Evolutionary conservation across 2,329 filamentous ascomycete genomes (phyloP).

Genomic region (Blastomyces emzantsi): DNA sequence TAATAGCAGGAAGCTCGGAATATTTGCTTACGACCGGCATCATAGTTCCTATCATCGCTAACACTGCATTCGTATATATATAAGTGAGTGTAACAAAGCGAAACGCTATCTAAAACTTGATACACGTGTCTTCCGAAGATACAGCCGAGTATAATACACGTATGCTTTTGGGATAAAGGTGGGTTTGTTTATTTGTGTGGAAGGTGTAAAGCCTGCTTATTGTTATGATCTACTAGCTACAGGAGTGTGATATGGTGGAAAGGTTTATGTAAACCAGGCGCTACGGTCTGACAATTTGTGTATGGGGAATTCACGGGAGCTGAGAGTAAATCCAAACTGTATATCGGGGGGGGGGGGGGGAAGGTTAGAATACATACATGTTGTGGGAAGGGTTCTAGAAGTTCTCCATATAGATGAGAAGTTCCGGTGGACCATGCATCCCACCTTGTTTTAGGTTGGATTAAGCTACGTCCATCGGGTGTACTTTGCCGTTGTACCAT

Average conservation of each 20-base stretch:
- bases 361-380: too few species aligned
- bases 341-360: too few species aligned
- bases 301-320: neutral
- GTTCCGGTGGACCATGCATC: neutral
- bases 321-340: neutral
- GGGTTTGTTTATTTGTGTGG: too few species aligned
- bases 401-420: neutral
- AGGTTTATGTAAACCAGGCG: too few species aligned
- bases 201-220: too few species aligned
- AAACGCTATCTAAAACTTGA: neutral
- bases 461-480: constrained; percentile 1
- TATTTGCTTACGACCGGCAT: neutral
- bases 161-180: neutral
- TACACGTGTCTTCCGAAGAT: neutral
- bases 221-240: too few species aligned
- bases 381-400: neutral
- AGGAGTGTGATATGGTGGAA: too few species aligned
- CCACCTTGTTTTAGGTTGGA: neutral
- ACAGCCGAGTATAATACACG: neutral
- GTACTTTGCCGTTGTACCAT: neutral
- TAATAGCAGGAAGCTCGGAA: neutral
- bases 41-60: neutral
- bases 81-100: neutral
- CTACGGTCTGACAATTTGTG: too few species aligned
- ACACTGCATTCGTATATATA: neutral